phyloP scores from a whole-genome alignment of 352 stramenopile genomes.

The Globisporangium nunn region DNA sequence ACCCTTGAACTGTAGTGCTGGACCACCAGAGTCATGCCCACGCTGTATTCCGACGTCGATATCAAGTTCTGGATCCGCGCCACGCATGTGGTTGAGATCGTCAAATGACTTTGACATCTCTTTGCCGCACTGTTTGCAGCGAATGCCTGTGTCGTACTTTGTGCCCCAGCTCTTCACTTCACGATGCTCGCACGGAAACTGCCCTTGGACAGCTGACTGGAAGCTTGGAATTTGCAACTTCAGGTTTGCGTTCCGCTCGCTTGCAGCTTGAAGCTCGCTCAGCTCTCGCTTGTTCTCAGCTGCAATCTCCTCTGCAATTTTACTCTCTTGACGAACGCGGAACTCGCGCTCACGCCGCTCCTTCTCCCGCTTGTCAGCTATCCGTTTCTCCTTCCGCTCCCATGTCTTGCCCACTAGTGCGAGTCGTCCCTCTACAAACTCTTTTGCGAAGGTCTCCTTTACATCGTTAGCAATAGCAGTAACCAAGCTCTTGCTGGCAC shows the following conservation, averaged over 20 bases:
- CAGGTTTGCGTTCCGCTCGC: slow-evolving; percentile 18
- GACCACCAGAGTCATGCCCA: slow-evolving; percentile 30
- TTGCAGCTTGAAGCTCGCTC: slow-evolving; percentile 18
- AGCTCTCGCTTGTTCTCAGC: slow-evolving; percentile 28
- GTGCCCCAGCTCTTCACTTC: slow-evolving; percentile 61
- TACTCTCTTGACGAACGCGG: slow-evolving; percentile 43
- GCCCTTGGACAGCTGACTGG: slow-evolving; percentile 23
- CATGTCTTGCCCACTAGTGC: slow-evolving; percentile 64
- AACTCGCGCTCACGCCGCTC: slow-evolving; percentile 42
- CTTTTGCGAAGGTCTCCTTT: slow-evolving; percentile 43
- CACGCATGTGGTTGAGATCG: slow-evolving; percentile 35
- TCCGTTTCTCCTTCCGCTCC: slow-evolving; percentile 49
- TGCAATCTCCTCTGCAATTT: slow-evolving; percentile 30
- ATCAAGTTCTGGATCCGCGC: slow-evolving; percentile 42
- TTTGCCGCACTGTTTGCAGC: slow-evolving; percentile 62
- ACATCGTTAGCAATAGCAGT: slow-evolving; percentile 21
- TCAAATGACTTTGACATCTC: slow-evolving; percentile 60
- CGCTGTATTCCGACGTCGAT: slow-evolving; percentile 44
- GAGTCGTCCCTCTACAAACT: slow-evolving; percentile 51
- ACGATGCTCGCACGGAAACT: slow-evolving; percentile 46
- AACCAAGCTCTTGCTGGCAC: slow-evolving; percentile 2
- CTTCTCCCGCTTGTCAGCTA: slow-evolving; percentile 33
- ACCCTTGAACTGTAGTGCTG: slow-evolving; percentile 27
- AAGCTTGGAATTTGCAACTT: slow-evolving; percentile 63
- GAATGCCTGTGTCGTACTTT: slow-evolving; percentile 44